These are phyloP conservation scores for Arachis hypogaea DNA, from an alignment of 306 rosid species.

Conservation along the genomic window DNA sequence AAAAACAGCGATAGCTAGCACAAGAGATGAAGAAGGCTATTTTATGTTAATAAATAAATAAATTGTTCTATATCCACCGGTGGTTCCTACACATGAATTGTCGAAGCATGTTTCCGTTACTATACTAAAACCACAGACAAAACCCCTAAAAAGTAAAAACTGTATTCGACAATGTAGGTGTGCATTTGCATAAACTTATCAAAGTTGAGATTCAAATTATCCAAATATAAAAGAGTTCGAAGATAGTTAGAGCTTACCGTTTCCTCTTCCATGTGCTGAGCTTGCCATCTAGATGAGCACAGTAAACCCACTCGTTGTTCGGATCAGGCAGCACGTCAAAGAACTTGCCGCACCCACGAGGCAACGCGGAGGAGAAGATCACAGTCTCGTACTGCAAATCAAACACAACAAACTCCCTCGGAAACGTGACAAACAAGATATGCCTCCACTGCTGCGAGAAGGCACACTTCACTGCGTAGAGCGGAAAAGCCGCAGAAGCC, in stretches of 20 bases:
- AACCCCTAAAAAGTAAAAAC: background rate
- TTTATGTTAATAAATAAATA: background rate
- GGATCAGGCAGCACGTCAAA: conserved; percentile 90
- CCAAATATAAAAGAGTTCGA: background rate
- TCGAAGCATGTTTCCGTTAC: conserved; percentile 12
- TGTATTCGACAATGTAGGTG: background rate
- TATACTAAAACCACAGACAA: conserved; percentile 5
- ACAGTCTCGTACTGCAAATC: conserved; percentile 83
- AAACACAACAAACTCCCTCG: conserved; percentile 84
- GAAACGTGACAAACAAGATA: conserved; percentile 77
- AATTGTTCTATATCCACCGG: conserved; percentile 7
- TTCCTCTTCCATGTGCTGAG: conserved; percentile 95
- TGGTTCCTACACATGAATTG: background rate
- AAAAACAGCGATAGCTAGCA: conserved; percentile 9
- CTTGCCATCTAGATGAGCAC: conserved; percentile 90
- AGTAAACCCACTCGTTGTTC: conserved; percentile 69
- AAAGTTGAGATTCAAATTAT: conserved; percentile 15
- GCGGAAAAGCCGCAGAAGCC: conserved; percentile 62
- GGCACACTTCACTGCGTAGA: conserved; percentile 54
- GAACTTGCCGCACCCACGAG: conserved; percentile 90
- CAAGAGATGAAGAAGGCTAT: background rate
- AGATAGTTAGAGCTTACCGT: conserved; percentile 60
- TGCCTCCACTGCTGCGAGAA: conserved; percentile 88
- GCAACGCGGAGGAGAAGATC: conserved; percentile 64
- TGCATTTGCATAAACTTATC: conserved; percentile 7